Evolutionary conservation across 768 basidiomycete species (phyloP).

Genomic region (Termitomyces sp.): DNA sequence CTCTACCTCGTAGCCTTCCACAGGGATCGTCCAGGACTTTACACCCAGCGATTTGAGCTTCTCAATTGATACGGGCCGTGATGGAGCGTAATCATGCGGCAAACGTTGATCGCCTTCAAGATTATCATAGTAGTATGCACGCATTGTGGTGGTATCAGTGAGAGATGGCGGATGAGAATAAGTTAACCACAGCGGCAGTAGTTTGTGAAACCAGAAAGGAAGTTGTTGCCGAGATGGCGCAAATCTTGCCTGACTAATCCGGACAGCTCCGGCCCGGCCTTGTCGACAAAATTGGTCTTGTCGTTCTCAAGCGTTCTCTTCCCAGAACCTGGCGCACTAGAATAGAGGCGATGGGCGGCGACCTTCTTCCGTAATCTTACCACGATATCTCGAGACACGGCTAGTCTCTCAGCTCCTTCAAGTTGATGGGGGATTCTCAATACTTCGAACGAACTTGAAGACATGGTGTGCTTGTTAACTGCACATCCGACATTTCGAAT

Average conservation of each 20-base stretch:
- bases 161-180: neutral
- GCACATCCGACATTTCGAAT: too few species aligned
- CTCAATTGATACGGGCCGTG: slow-evolving; percentile 46
- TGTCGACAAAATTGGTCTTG: neutral
- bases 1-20: slow-evolving; percentile 52
- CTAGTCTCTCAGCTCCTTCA: too few species aligned
- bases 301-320: neutral
- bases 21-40: slow-evolving; percentile 62
- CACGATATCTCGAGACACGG: too few species aligned
- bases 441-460: too few species aligned
- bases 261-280: neutral
- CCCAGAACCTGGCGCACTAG: too few species aligned
- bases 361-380: too few species aligned
- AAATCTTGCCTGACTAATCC: neutral
- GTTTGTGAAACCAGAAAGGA: neutral
- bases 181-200: neutral
- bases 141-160: slow-evolving; percentile 40
- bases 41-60: slow-evolving; percentile 59
- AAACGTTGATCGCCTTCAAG: slow-evolving; percentile 79
- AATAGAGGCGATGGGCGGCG: too few species aligned
- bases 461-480: too few species aligned
- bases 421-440: too few species aligned
- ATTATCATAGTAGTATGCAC: slow-evolving; percentile 73
- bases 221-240: neutral
- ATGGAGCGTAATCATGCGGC: slow-evolving; percentile 67